Percentiles rank a stretch among this genome's conserved stretches.
These are phyloP conservation scores for Xylaria bambusicola DNA, from an alignment of 495 filamentous ascomycete species.

Conservation along the genomic window DNA sequence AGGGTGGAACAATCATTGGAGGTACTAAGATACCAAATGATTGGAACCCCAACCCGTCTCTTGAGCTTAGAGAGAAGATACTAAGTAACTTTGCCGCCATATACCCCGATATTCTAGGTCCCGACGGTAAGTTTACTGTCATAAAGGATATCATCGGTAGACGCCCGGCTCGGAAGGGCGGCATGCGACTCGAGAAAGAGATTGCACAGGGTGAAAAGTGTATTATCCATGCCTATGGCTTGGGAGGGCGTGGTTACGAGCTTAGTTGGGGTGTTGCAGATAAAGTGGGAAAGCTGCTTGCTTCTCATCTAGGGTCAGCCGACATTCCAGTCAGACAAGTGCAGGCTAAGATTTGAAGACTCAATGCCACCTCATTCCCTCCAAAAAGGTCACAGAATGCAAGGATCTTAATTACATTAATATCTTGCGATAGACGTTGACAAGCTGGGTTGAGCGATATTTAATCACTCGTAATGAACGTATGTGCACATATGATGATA, in stretches of 20 bases:
- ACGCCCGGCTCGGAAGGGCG: constrained; percentile 44
- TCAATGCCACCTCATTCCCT: no score
- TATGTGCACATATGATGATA: no score
- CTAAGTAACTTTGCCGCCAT: constrained; percentile 43
- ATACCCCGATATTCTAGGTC: constrained; percentile 40
- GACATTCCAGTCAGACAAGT: background rate
- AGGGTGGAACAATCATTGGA: constrained; percentile 63
- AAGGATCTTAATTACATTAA: no score
- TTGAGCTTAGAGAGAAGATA: constrained; percentile 49
- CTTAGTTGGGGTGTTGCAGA: constrained; percentile 51
- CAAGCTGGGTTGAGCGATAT: no score
- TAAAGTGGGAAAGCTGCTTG: constrained; percentile 36
- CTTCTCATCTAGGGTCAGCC: constrained; percentile 22
- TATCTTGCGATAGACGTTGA: no score
- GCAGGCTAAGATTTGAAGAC: constrained; percentile 4
- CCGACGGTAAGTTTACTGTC: constrained; percentile 35
- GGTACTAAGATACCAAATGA: constrained; percentile 63
- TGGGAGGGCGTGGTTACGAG: constrained; percentile 62
- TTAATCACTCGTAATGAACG: no score
- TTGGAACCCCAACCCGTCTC: constrained; percentile 53
- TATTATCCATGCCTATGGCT: constrained; percentile 65
- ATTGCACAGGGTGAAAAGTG: constrained; percentile 29
- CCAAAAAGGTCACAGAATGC: no score
- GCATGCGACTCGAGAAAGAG: constrained; percentile 48
- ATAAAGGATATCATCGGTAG: constrained; percentile 49